phyloP scores from a whole-genome alignment of 345 rosid species.

The Hevea brasiliensis region DNA sequence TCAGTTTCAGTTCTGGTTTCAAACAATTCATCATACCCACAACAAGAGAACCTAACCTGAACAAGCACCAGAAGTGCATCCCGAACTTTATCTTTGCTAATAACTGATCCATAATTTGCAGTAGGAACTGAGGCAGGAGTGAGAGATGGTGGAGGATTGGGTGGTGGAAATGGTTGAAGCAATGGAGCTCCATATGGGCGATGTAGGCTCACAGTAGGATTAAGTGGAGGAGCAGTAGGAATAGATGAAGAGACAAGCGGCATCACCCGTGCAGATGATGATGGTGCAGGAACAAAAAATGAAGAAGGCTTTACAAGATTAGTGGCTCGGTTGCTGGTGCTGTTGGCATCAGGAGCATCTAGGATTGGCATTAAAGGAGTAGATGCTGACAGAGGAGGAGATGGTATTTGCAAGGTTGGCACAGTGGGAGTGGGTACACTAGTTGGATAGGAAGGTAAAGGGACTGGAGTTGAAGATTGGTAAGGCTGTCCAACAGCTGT shows the following conservation, averaged over 20 bases:
- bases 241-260: constrained; percentile 50
- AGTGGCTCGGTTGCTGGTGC: constrained; percentile 36
- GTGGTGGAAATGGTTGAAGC: constrained; percentile 97
- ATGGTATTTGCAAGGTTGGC: constrained; percentile 49
- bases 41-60: constrained; percentile 54
- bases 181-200: constrained; percentile 77
- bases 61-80: constrained; percentile 72
- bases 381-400: constrained; percentile 48
- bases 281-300: constrained; percentile 55
- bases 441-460: constrained; percentile 45
- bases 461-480: constrained; percentile 45
- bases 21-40: not conserved
- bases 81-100: constrained; percentile 70
- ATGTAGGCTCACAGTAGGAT: constrained; percentile 50
- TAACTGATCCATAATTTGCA: constrained; percentile 43
- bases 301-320: constrained; percentile 73
- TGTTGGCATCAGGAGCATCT: constrained; percentile 47
- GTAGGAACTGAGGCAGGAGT: constrained; percentile 49
- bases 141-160: constrained; percentile 81
- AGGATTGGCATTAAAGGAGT: constrained; percentile 47
- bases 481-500: constrained; percentile 46
- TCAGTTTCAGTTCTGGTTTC: not conserved
- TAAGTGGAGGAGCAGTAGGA: constrained; percentile 56
- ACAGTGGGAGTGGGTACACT: constrained; percentile 35
- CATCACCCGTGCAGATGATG: constrained; percentile 41